phyloP scores from a whole-genome alignment of 257 asterid genomes.

The Scutellaria galericulata region DNA sequence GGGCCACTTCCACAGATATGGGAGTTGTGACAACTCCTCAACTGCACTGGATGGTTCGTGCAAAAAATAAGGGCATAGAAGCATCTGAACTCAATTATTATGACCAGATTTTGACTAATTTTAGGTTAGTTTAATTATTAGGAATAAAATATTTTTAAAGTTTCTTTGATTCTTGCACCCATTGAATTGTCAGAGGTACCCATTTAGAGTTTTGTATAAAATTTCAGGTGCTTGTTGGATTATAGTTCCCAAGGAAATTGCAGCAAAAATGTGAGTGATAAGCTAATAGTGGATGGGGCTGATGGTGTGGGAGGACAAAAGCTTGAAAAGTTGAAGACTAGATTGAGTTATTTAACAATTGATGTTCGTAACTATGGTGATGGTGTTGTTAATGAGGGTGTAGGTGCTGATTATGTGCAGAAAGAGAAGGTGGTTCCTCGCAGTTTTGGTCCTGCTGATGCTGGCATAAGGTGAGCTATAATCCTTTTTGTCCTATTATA shows the following conservation, averaged over 20 bases:
- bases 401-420: slow-evolving; percentile 97
- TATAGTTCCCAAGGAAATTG: slow-evolving; percentile 57
- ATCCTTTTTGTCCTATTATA: slow-evolving; percentile 27
- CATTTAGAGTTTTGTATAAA: slow-evolving; percentile 25
- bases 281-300: slow-evolving; percentile 85
- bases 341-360: slow-evolving; percentile 52
- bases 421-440: slow-evolving; percentile 92
- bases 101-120: slow-evolving; percentile 71
- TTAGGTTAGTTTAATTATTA: slow-evolving; percentile 56
- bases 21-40: slow-evolving; percentile 93
- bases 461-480: slow-evolving; percentile 66
- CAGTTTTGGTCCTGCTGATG: slow-evolving; percentile 66
- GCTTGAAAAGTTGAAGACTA: slow-evolving; percentile 60
- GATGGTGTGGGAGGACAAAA: slow-evolving; percentile 96
- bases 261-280: slow-evolving; percentile 42
- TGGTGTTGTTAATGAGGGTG: slow-evolving; percentile 89
- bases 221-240: slow-evolving; percentile 72
- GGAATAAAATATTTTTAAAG: background rate
- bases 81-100: slow-evolving; percentile 71
- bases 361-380: slow-evolving; percentile 83
- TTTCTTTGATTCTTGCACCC: slow-evolving; percentile 8
- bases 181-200: slow-evolving; percentile 9
- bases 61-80: slow-evolving; percentile 68
- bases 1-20: slow-evolving; percentile 65
- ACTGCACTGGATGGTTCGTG: slow-evolving; percentile 97